Evolutionary conservation across 305 asterid genomes (phyloP), one percentile per base, ranked within the genome.

Genomic region (Fraxinus velutina): DNA sequence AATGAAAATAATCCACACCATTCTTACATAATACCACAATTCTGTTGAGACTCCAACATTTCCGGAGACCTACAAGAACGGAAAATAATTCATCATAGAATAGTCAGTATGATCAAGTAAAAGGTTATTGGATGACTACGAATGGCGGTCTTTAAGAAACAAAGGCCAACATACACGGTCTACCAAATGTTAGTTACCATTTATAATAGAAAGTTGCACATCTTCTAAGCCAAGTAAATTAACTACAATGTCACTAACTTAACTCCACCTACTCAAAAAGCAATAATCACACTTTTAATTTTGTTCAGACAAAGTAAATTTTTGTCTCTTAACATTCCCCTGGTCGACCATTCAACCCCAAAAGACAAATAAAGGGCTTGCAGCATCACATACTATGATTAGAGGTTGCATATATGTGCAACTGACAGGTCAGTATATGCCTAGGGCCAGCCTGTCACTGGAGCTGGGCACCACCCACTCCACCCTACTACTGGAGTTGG

Each of bases 11-110:
- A 6, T 71, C 44, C 55, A 60, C 50, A 47, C n/a, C 72, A 12
- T 12, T 71, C 84, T 93, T 90, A 94, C 97, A 93, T 93, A 52
- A 94, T 86, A 70, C 91, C 60, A 79, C 97, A 94, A 79, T 90
- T 90, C 86, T 88, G 95, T 81, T 94, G 94, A 24, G 93, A 87
- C 83, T 91, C 94, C 22, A 91, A 80, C 97, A 92, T 92, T 84
- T 93, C 97, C 0, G 98, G 96, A 71, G 98, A 89, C 86, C 97
- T 95, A 92, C 87, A 88, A 81, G 78, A 84, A 66, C 60, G 84
- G 78, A 42, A 64, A 77, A 74, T 6, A 73, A 66, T 75, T 32
- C 21, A 27, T 84, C 64, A 66, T 76, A 32, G 44, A 30, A 30
- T 32, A 21, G 24, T 2, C 19, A 30, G 42, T 15, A 44, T 36